These are phyloP conservation scores for Hura crepitans DNA, from an alignment of 441 rosid genomes.

Conservation along the genomic window DNA sequence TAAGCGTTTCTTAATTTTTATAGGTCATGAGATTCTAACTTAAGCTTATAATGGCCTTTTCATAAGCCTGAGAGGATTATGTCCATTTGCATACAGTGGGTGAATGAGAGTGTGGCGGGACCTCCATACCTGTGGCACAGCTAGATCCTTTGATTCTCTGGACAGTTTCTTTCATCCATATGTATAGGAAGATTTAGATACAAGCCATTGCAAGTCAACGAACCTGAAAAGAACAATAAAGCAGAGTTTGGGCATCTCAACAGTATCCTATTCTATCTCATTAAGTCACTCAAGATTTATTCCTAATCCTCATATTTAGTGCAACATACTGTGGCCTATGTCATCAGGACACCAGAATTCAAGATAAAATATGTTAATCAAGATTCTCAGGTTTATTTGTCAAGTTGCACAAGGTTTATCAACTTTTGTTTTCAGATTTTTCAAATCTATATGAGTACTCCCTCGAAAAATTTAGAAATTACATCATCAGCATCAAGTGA, in stretches of 20 bases:
- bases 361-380: conserved; percentile 7
- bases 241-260: conserved; percentile 25
- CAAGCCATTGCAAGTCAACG: conserved; percentile 7
- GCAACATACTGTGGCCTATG: no score
- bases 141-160: neutral
- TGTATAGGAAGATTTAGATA: neutral
- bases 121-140: conserved; percentile 12
- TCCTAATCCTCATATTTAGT: conserved; percentile 17
- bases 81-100: neutral
- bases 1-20: conserved; percentile 21
- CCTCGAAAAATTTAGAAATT: no score
- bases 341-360: neutral
- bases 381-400: neutral
- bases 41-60: neutral
- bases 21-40: conserved; percentile 19
- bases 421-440: neutral
- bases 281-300: conserved; percentile 25
- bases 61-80: neutral
- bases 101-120: neutral
- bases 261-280: conserved; percentile 10
- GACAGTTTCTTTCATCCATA: no score
- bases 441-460: neutral
- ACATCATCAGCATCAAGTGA: no score
- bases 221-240: conserved; percentile 22
- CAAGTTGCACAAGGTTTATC: neutral